Conservation (phyloP, 1,284 basidiomycete genomes). For the Pyrrhoderma lamaoense region DNA sequence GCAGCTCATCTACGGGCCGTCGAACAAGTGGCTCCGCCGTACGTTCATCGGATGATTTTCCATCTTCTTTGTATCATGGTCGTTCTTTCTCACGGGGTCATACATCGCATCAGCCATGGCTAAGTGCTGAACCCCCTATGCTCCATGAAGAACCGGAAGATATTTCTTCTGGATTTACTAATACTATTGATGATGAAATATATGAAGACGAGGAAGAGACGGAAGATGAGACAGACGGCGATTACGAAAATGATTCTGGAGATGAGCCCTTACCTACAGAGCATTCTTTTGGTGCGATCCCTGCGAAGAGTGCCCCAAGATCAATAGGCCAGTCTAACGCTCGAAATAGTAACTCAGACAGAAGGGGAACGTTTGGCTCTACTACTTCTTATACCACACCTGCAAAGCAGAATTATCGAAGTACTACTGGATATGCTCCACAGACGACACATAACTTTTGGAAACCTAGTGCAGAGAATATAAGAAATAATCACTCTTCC, state of each 20-base stretch:
- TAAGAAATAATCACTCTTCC: neutral
- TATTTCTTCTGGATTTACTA: neutral
- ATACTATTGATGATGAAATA: neutral
- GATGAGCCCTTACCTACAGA: slow-evolving; percentile 1
- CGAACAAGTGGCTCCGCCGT: too few relatives aligned
- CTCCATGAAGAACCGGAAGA: neutral
- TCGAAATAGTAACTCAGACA: neutral
- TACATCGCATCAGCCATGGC: neutral
- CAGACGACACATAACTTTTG: slow-evolving; percentile 9
- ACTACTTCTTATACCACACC: neutral
- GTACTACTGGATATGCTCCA: neutral
- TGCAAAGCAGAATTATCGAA: neutral
- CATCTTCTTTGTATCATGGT: neutral
- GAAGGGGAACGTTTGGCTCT: neutral
- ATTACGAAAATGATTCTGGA: neutral
- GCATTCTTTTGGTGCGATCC: neutral
- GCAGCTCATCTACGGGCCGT: neutral
- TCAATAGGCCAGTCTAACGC: neutral
- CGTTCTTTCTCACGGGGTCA: neutral
- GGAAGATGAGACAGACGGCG: neutral
- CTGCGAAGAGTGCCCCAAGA: slow-evolving; percentile 7
- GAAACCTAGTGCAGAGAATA: slow-evolving; percentile 11
- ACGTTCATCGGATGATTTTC: too few relatives aligned
- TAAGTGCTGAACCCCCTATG: neutral
- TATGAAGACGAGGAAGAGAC: neutral